phyloP scores from a whole-genome alignment of 1,284 basidiomycete species.

The Mixia osmundae region DNA sequence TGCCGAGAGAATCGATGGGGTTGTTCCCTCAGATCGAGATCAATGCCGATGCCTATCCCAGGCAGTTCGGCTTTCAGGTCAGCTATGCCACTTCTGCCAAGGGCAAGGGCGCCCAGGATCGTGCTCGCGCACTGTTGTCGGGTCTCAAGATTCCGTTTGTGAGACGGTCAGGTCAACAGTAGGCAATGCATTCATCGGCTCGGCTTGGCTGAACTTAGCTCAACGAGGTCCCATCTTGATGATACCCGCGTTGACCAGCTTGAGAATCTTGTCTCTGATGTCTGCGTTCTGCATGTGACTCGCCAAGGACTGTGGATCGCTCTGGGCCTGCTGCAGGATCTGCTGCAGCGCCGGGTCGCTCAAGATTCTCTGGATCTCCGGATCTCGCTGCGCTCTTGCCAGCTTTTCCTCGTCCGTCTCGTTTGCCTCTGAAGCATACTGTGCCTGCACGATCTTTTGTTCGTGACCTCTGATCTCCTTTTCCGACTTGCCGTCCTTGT shows the following conservation, averaged over 20 bases:
- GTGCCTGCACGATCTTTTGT: slow-evolving; percentile 52
- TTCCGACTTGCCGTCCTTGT: slow-evolving; percentile 50
- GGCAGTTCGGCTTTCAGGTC: slow-evolving; percentile 64
- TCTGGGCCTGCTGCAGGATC: slow-evolving; percentile 84
- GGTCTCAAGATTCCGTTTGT: slow-evolving; percentile 69
- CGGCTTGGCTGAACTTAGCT: no score
- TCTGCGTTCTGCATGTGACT: slow-evolving; percentile 93
- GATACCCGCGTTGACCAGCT: slow-evolving; percentile 80
- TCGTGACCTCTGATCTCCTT: slow-evolving; percentile 58
- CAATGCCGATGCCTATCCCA: slow-evolving; percentile 68
- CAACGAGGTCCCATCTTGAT: slow-evolving; percentile 36
- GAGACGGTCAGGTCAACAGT: no score
- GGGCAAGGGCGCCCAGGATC: slow-evolving; percentile 63
- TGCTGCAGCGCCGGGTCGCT: slow-evolving; percentile 66
- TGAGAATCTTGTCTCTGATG: slow-evolving; percentile 58
- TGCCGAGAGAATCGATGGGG: slow-evolving; percentile 59
- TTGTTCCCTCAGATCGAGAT: slow-evolving; percentile 72
- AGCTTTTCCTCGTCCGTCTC: slow-evolving; percentile 88
- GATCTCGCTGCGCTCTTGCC: slow-evolving; percentile 85
- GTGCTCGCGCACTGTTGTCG: slow-evolving; percentile 55
- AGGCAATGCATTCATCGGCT: no score
- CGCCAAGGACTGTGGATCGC: slow-evolving; percentile 65
- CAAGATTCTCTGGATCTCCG: slow-evolving; percentile 70
- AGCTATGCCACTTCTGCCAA: slow-evolving; percentile 67
- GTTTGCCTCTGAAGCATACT: slow-evolving; percentile 53